A percentile compares a stretch with the other conserved stretches of the same genome.
Evolutionary conservation across 129 eudicot species (phyloP).

Genomic region (Calendula officinalis): DNA sequence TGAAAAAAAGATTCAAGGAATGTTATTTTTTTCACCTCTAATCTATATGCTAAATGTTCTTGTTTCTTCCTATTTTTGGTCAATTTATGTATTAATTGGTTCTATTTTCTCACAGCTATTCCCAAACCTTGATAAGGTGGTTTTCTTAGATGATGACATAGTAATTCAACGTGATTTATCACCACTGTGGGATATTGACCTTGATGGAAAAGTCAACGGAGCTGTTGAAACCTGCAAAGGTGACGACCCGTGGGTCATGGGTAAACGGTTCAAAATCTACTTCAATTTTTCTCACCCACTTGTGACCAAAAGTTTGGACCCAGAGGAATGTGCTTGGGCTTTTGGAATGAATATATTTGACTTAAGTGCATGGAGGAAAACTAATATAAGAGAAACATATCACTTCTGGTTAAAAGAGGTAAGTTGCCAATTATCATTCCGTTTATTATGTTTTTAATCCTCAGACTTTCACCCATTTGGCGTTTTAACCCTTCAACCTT

Average conservation of each 20-base stretch:
- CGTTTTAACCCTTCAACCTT: too few relatives aligned
- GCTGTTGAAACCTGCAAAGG: slow-evolving; percentile 98
- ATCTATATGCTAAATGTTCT: background rate
- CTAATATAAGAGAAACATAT: slow-evolving; percentile 77
- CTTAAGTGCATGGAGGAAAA: slow-evolving; percentile 80
- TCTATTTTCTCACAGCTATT: slow-evolving; percentile 62
- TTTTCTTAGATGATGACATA: slow-evolving; percentile 89
- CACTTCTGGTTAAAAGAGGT: slow-evolving; percentile 97
- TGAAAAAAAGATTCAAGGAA: too few relatives aligned
- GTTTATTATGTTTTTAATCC: background rate
- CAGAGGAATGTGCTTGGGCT: slow-evolving; percentile 99
- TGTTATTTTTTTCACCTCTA: background rate
- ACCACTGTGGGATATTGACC: slow-evolving; percentile 91
- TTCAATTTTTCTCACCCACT: slow-evolving; percentile 97
- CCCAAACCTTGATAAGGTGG: slow-evolving; percentile 92
- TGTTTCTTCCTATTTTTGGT: background rate
- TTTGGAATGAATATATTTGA: slow-evolving; percentile 97
- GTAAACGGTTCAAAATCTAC: slow-evolving; percentile 78
- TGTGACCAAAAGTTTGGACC: slow-evolving; percentile 71
- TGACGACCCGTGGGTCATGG: slow-evolving; percentile 95
- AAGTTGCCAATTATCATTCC: background rate
- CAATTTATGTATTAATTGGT: slow-evolving; percentile 12
- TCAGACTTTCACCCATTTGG: background rate
- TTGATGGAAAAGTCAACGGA: slow-evolving; percentile 91
- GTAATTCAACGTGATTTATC: slow-evolving; percentile 88